These are phyloP conservation scores for Zizania latifolia DNA, from an alignment of 176 grass and related monocot species.

Conservation along the genomic window DNA sequence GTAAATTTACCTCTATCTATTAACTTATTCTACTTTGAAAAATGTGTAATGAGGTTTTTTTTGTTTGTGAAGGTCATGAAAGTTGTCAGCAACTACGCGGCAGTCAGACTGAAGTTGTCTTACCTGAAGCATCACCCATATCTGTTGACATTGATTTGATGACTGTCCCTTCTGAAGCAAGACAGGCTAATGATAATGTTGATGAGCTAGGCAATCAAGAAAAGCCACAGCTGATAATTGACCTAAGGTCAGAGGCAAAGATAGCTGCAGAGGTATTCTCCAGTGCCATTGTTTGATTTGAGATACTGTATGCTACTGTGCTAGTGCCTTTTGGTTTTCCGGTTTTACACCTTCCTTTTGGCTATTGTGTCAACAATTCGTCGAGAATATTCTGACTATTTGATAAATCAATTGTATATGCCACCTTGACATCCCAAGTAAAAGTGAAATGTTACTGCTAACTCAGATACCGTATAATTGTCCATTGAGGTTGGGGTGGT, in stretches of 20 bases:
- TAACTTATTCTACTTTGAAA: neutral
- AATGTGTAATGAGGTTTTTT: neutral
- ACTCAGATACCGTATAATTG: conserved; percentile 2
- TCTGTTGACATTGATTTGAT: conserved; percentile 28
- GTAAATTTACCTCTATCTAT: conserved; percentile 15
- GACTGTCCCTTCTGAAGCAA: conserved; percentile 18
- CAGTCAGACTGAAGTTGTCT: conserved; percentile 16
- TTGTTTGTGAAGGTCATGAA: conserved; percentile 35
- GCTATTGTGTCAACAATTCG: neutral
- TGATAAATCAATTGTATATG: neutral
- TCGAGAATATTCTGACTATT: neutral
- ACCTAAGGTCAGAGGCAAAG: conserved; percentile 72
- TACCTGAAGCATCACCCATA: conserved; percentile 11
- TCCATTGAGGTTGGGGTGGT: neutral
- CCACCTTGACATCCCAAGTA: neutral
- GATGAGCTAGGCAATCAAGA: conserved; percentile 34
- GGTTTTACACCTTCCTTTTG: neutral
- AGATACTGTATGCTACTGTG: conserved; percentile 1
- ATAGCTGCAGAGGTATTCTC: conserved; percentile 54
- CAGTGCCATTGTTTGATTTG: conserved; percentile 1
- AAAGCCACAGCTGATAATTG: conserved; percentile 27
- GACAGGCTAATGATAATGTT: conserved; percentile 19
- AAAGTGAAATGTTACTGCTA: neutral
- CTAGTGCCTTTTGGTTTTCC: neutral
- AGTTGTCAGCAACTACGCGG: conserved; percentile 26